phyloP scores from a whole-genome alignment of 2,329 filamentous ascomycete genomes.

The Penicillium sclerotigenum region DNA sequence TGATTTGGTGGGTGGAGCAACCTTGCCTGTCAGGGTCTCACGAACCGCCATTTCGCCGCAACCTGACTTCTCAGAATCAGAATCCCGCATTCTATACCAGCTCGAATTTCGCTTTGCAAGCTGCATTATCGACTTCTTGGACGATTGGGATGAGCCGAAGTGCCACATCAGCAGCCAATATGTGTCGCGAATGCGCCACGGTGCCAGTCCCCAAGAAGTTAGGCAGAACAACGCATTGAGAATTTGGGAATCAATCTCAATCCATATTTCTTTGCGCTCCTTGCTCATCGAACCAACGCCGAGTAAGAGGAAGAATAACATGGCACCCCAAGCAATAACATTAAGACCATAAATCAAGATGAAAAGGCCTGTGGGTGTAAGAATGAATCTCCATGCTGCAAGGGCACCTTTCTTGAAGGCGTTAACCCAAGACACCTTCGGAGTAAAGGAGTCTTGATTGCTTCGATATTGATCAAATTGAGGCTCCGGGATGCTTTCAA shows the following conservation, averaged over 20 bases:
- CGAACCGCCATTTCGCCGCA: background rate
- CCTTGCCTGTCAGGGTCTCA: background rate
- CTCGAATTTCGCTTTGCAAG: background rate
- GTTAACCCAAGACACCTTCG: background rate
- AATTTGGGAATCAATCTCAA: constrained; percentile 1
- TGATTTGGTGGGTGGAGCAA: background rate
- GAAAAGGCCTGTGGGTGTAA: background rate
- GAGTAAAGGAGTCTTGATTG: background rate
- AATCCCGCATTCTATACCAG: background rate
- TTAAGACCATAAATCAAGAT: constrained; percentile 1
- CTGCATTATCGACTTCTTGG: background rate
- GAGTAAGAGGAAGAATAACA: background rate
- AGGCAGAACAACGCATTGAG: background rate
- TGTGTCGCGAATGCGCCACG: background rate
- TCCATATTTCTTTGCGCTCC: background rate
- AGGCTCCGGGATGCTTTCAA: background rate
- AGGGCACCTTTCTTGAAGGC: background rate
- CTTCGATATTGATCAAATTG: too few relatives aligned
- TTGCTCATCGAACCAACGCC: background rate
- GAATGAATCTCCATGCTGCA: background rate
- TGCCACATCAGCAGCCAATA: background rate
- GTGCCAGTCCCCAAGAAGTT: background rate
- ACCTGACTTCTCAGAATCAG: background rate
- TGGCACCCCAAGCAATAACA: constrained; percentile 2
- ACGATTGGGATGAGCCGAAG: background rate